Base-by-base conservation (phyloP, 768 basidiomycete species). In the Rhodotorula kratochvilovae region DNA sequence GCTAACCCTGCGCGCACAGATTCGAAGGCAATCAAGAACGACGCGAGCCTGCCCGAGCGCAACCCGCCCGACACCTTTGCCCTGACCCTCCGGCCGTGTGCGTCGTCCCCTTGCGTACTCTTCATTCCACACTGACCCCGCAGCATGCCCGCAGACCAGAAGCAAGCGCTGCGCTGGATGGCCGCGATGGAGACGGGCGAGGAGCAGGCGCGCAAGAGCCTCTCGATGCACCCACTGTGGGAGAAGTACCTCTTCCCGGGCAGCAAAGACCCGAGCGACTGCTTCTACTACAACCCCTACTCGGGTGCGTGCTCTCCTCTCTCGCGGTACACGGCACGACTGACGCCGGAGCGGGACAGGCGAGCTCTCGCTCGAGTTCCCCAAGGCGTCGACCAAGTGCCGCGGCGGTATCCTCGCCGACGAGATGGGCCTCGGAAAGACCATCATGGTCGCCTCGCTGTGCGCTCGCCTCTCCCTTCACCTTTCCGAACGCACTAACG, bases 131-230 rank as follows among this genome's bases (percentile, higher is more conserved):
- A 45, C 58, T 31, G 11, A 54, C 29, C 15, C 31, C 29, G 29
- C 19, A 4, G 5, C 29, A 27, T 36, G 42, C 43, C 29, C 53
- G 19, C 87, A 48, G 97, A 98, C 81, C 95, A 97, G 78, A 95
- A 92, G 78, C 95, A 98, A 80, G 95, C 93, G 0, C 82, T 97
- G 57, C 83, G 82, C 88, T 98, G 94, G 94, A 93, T 96, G 93
- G 82, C 87, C 74, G 89, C 90, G 5, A 83, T 92, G 63, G 95
- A 98, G 81, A 85, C 84, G 4, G 90, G 90, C 6, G 84, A 86
- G 29, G 83, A 84, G 72, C 87, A 89, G 66, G 90, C 80, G 7
- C 87, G 74, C 85, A 89, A 64, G 85, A 88, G 78, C 85, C 85
- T 83, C 79, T 25, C 90, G 89, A 88, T 97, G 85, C 92, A 98